Conservation (phyloP, 176 grass and related monocot species). For the Aegilops tauschii region DNA sequence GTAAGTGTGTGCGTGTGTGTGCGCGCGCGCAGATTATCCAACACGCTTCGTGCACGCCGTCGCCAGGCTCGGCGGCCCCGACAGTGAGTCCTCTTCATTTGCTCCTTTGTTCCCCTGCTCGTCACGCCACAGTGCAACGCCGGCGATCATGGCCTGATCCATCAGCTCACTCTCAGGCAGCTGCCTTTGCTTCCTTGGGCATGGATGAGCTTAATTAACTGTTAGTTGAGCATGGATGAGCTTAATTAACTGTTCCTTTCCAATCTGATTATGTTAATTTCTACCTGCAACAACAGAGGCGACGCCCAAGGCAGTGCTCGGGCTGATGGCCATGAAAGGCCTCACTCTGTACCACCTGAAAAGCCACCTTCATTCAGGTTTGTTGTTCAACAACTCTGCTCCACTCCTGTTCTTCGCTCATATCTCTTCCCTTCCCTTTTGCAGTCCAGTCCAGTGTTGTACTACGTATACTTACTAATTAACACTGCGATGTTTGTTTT, state of each 20-base stretch:
- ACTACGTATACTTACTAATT: too few species aligned
- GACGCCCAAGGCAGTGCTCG: slow-evolving; percentile 86
- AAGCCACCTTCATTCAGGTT: slow-evolving; percentile 70
- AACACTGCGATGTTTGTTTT: too few species aligned
- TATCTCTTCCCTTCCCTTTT: not conserved
- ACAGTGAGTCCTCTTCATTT: slow-evolving; percentile 44
- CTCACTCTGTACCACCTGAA: too few species aligned
- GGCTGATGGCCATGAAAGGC: slow-evolving; percentile 81
- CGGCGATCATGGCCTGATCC: not conserved
- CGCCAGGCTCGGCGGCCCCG: slow-evolving; percentile 80
- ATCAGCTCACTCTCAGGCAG: not conserved
- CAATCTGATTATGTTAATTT: too few species aligned
- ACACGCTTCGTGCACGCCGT: slow-evolving; percentile 81
- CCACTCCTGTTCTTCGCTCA: not conserved
- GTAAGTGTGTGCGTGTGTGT: too few species aligned
- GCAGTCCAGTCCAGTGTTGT: too few species aligned
- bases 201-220: too few species aligned
- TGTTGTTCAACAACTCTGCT: slow-evolving; percentile 1
- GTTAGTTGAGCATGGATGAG: not conserved
- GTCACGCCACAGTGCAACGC: not conserved
- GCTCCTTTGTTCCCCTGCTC: not conserved
- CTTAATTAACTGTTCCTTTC: not conserved
- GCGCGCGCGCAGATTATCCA: too few species aligned
- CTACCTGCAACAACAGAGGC: slow-evolving; percentile 47
- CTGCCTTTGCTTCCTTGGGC: not conserved